phyloP scores from a whole-genome alignment of 768 basidiomycete genomes.

The Auricularia sp. region DNA sequence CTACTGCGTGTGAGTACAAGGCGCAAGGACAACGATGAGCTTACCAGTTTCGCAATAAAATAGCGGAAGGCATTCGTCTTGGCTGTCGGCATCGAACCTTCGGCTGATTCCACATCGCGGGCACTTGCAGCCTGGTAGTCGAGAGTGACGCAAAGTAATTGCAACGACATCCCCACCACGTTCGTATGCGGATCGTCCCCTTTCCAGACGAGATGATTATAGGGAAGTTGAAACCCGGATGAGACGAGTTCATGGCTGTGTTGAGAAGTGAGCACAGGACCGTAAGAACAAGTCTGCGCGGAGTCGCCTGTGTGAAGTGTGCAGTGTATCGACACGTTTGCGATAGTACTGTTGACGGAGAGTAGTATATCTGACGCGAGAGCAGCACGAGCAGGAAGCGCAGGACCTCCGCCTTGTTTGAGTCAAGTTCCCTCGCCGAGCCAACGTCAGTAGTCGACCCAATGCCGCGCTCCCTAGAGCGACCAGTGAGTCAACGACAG shows the following conservation, averaged over 20 bases:
- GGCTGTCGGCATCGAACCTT: slow-evolving; percentile 40
- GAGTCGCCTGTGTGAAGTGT: slow-evolving; percentile 64
- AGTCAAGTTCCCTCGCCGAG: slow-evolving; percentile 52
- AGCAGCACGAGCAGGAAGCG: slow-evolving; percentile 81
- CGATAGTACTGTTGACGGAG: slow-evolving; percentile 58
- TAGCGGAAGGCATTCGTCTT: slow-evolving; percentile 85
- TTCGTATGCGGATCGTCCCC: slow-evolving; percentile 70
- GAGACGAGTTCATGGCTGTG: slow-evolving; percentile 67
- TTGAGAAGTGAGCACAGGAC: slow-evolving; percentile 90
- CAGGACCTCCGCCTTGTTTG: slow-evolving; percentile 81
- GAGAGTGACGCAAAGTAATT: slow-evolving; percentile 64
- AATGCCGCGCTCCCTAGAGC: slow-evolving; percentile 82
- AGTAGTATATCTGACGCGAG: slow-evolving; percentile 82
- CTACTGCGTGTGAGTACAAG: slow-evolving; percentile 28
- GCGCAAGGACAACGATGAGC: slow-evolving; percentile 17
- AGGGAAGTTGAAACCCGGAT: slow-evolving; percentile 49
- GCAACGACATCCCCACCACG: slow-evolving; percentile 66
- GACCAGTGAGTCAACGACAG: slow-evolving; percentile 5
- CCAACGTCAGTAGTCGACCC: slow-evolving; percentile 76
- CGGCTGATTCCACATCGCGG: slow-evolving; percentile 37
- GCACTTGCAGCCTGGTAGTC: slow-evolving; percentile 76
- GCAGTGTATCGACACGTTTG: slow-evolving; percentile 68
- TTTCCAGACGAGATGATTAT: slow-evolving; percentile 85
- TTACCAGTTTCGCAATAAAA: slow-evolving; percentile 80
- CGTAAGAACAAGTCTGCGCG: slow-evolving; percentile 79